A percentile compares a stretch with the other conserved stretches of the same genome.
Conservation (phyloP, 441 rosid genomes). For the Codiaeum variegatum region DNA sequence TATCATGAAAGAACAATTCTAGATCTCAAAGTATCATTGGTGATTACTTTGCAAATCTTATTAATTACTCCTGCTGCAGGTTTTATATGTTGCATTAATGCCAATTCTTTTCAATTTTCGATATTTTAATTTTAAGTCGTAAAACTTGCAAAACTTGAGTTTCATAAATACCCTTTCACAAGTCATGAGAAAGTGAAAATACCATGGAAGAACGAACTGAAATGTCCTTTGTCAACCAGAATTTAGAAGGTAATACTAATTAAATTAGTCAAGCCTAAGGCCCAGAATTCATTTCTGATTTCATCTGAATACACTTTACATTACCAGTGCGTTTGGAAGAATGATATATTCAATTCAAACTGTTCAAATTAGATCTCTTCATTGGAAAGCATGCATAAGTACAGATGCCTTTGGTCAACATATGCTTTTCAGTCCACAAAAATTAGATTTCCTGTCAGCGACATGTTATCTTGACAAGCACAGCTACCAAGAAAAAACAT, state of each 20-base stretch:
- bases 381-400: constrained; percentile 2
- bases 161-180: no score
- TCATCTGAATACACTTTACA: not conserved
- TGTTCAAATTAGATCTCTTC: not conserved
- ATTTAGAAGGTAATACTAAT: not conserved
- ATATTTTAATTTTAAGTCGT: no score
- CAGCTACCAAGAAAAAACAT: not conserved
- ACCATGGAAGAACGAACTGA: no score
- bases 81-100: no score
- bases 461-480: constrained; percentile 8
- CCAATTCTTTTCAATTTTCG: no score
- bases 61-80: no score
- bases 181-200: no score
- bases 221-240: not conserved
- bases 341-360: not conserved
- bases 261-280: not conserved
- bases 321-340: not conserved
- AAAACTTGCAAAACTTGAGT: no score
- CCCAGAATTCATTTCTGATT: not conserved
- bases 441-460: constrained; percentile 5
- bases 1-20: no score
- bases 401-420: not conserved
- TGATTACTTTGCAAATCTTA: no score
- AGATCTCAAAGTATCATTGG: no score
- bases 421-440: not conserved